Percentiles rank a stretch among this genome's conserved stretches.
Conservation (phyloP, 1,284 basidiomycete species). For the Moesziomyces sp. region DNA sequence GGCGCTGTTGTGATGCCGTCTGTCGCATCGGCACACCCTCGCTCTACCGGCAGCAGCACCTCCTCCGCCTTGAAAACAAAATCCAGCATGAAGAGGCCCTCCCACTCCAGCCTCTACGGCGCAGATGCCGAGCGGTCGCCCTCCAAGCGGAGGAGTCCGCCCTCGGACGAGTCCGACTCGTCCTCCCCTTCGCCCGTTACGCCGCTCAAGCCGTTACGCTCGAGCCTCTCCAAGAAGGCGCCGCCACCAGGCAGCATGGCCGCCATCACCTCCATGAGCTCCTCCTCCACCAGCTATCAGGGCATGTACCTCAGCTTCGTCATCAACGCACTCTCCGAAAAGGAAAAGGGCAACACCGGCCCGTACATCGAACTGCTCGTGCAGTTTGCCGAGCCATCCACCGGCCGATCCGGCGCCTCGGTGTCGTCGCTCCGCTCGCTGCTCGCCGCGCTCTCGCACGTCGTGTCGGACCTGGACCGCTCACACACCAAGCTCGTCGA, state of each 20-base stretch:
- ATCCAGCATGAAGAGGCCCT: constrained; percentile 26
- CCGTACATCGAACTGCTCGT: constrained; percentile 72
- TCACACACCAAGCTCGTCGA: constrained; percentile 85
- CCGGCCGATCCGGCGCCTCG: constrained; percentile 36
- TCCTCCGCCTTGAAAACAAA: not conserved
- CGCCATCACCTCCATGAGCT: constrained; percentile 30
- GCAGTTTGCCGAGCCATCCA: constrained; percentile 69
- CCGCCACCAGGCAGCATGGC: constrained; percentile 46
- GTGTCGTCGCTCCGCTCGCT: constrained; percentile 64
- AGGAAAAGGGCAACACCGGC: constrained; percentile 69
- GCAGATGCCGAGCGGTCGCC: constrained; percentile 14
- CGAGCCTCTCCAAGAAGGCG: constrained; percentile 37
- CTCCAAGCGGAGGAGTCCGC: constrained; percentile 33
- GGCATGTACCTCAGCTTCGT: constrained; percentile 87
- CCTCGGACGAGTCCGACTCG: constrained; percentile 27
- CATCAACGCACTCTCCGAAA: constrained; percentile 81
- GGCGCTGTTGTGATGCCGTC: constrained; percentile 46
- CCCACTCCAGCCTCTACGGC: constrained; percentile 13
- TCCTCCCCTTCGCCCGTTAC: constrained; percentile 35
- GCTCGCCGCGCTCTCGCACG: constrained; percentile 71
- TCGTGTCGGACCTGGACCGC: constrained; percentile 76
- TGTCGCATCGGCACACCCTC: constrained; percentile 31
- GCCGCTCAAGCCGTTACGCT: constrained; percentile 34
- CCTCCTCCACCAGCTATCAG: constrained; percentile 62
- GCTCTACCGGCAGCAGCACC: not conserved